These are phyloP conservation scores for Zalaria sp. DNA, from an alignment of 2,329 filamentous ascomycete species.

Conservation along the genomic window DNA sequence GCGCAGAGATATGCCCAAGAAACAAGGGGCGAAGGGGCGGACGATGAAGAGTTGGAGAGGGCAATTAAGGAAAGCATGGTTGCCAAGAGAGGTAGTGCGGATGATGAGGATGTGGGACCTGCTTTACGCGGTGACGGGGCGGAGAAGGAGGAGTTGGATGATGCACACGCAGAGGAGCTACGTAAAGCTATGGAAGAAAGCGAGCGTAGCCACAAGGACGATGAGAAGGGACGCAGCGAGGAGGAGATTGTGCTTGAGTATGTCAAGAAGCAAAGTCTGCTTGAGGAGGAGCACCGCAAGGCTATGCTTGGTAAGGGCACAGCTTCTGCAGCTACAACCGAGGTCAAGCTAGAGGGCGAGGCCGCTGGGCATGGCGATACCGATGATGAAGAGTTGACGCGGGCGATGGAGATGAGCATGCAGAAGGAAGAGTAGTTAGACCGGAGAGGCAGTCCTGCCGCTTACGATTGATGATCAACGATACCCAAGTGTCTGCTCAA, in stretches of 20 bases:
- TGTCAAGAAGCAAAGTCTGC: conserved; percentile 61
- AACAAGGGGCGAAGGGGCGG: neutral
- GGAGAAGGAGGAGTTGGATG: neutral
- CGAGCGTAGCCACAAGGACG: conserved; percentile 10
- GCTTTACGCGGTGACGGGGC: conserved; percentile 14
- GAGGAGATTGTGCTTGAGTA: conserved; percentile 65
- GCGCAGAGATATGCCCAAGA: neutral
- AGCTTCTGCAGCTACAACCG: conserved; percentile 5
- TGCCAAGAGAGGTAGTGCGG: conserved; percentile 43
- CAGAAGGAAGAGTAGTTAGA: conserved; percentile 12
- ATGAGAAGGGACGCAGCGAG: conserved; percentile 35
- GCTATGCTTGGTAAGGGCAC: conserved; percentile 20
- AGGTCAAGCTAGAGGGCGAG: neutral
- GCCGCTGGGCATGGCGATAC: conserved; percentile 1
- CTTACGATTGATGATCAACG: too few species aligned
- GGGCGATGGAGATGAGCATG: conserved; percentile 43
- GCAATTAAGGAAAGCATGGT: conserved; percentile 57
- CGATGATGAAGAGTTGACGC: conserved; percentile 37
- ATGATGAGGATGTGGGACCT: conserved; percentile 36
- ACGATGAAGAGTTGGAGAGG: conserved; percentile 48
- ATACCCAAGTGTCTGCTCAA: too few species aligned
- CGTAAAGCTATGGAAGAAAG: conserved; percentile 21
- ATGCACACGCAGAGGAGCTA: conserved; percentile 10
- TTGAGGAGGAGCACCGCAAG: conserved; percentile 44
- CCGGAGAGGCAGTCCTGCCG: too few species aligned